phyloP scores from a whole-genome alignment of 179 eudicot genomes.

The Beta lomatogona region DNA sequence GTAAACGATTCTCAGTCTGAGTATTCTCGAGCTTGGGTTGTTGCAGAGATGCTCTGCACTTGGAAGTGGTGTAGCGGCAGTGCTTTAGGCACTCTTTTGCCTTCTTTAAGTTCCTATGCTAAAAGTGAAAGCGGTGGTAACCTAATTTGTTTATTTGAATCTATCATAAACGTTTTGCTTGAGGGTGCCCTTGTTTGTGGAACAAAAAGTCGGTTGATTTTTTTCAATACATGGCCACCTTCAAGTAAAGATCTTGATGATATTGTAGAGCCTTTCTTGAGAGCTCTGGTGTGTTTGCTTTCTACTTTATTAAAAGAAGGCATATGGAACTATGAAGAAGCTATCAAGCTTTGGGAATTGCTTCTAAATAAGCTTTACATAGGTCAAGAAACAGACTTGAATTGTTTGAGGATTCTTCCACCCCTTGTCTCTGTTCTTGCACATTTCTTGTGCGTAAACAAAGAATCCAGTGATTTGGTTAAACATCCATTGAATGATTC shows the following conservation, averaged over 20 bases:
- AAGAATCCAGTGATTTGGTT: slow-evolving; percentile 26
- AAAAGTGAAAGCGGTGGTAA: slow-evolving; percentile 35
- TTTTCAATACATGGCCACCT: slow-evolving; percentile 52
- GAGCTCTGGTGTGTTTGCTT: slow-evolving; percentile 71
- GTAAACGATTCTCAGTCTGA: slow-evolving; percentile 37
- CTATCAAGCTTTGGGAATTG: slow-evolving; percentile 49
- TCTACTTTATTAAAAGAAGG: slow-evolving; percentile 51
- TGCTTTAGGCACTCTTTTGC: slow-evolving; percentile 70
- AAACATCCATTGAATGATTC: slow-evolving; percentile 41
- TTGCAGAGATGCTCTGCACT: slow-evolving; percentile 87
- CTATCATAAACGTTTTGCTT: slow-evolving; percentile 59
- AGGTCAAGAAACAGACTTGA: slow-evolving; percentile 60
- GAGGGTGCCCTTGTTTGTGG: slow-evolving; percentile 85
- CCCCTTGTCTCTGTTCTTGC: slow-evolving; percentile 58
- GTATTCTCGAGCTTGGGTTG: slow-evolving; percentile 81
- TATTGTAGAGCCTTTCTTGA: slow-evolving; percentile 69
- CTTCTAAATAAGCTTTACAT: slow-evolving; percentile 64
- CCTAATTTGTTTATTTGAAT: slow-evolving; percentile 42
- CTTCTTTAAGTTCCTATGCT: slow-evolving; percentile 49
- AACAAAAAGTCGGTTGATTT: slow-evolving; percentile 44
- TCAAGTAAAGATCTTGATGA: slow-evolving; percentile 60
- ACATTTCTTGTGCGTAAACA: slow-evolving; percentile 41
- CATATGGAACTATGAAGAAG: slow-evolving; percentile 65
- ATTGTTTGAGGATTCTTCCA: slow-evolving; percentile 75
- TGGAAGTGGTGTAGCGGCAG: slow-evolving; percentile 93